Evolutionary conservation across 2,329 filamentous ascomycete genomes (phyloP).

Genomic region (Trichoderma gracile): DNA sequence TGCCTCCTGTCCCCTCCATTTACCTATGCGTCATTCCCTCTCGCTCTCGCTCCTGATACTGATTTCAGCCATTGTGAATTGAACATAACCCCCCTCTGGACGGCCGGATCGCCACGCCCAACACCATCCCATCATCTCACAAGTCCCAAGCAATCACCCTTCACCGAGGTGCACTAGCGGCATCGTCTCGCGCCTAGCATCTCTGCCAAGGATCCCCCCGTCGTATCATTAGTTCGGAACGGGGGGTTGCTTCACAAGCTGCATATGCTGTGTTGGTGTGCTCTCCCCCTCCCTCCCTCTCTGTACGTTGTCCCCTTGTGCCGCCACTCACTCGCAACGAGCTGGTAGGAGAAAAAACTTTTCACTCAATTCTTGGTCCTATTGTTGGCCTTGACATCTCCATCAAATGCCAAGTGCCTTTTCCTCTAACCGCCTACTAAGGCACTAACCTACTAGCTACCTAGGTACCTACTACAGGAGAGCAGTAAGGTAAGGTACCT

Average conservation of each 20-base stretch:
- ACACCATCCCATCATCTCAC: conserved; percentile 8
- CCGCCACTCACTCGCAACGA: too few species aligned
- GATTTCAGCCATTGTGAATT: not conserved
- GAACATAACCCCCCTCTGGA: not conserved
- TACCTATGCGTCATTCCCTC: not conserved
- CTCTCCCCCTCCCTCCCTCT: too few species aligned
- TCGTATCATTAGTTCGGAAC: not conserved
- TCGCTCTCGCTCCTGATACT: not conserved
- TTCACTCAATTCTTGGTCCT: too few species aligned
- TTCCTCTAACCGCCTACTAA: too few species aligned
- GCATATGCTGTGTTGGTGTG: too few species aligned
- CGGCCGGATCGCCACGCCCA: not conserved
- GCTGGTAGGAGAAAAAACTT: too few species aligned
- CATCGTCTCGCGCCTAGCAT: not conserved
- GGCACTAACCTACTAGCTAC: too few species aligned
- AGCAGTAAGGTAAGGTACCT: too few species aligned
- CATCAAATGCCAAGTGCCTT: too few species aligned
- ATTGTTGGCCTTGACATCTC: too few species aligned
- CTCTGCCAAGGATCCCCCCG: not conserved
- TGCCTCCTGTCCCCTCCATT: not conserved
- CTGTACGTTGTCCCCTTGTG: too few species aligned
- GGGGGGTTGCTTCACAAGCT: not conserved
- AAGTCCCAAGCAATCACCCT: conserved; percentile 13
- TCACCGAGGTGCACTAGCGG: conserved; percentile 9
- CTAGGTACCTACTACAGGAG: too few species aligned